Evolutionary conservation across 192 early-diverging fungal species (phyloP).

Genomic region (Glomus cerebriforme): DNA sequence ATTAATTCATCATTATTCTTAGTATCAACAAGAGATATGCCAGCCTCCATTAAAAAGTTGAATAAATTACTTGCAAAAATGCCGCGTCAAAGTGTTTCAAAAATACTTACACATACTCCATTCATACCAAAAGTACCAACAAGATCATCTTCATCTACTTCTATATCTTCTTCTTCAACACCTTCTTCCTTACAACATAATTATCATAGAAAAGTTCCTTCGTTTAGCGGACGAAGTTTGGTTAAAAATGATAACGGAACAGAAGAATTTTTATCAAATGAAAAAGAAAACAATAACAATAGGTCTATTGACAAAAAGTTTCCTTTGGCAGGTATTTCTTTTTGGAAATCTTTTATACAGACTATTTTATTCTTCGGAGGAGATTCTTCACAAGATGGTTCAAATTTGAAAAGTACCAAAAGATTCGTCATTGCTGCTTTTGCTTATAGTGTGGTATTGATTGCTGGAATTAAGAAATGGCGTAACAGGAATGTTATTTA

Average conservation of each 20-base stretch:
- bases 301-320: neutral
- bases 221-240: neutral
- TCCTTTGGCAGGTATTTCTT: neutral
- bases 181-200: neutral
- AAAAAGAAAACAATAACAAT: neutral
- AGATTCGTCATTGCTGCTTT: neutral
- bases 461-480: constrained; percentile 4
- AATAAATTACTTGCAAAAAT: neutral
- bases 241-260: neutral
- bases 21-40: neutral
- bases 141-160: neutral
- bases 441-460: neutral
- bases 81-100: neutral
- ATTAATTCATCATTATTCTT: neutral
- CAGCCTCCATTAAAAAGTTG: neutral
- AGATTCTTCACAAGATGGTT: neutral
- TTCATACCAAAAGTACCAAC: neutral
- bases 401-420: neutral
- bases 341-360: neutral
- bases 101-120: neutral
- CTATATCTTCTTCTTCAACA: neutral
- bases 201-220: neutral
- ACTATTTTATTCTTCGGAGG: neutral
- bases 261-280: neutral
- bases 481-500: neutral